Evolutionary conservation across 192 early-diverging fungal species (phyloP), one percentile per base, ranked within the genome.

Genomic region (Entomortierella lignicola): DNA sequence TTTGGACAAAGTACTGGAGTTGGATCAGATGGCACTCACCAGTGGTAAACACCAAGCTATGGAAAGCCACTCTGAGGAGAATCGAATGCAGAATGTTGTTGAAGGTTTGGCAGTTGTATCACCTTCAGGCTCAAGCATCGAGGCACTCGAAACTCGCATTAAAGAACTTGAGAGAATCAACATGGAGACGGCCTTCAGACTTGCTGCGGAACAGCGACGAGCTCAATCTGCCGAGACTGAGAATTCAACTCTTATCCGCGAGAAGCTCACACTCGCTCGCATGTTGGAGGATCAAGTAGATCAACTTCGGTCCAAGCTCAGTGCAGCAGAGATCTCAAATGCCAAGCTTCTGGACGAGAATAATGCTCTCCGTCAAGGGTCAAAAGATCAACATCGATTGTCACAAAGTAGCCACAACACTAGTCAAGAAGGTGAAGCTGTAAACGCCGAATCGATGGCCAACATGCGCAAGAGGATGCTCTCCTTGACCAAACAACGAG

Each of bases 201-300:
- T 79, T 8, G 67, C 75, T 27, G 75, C 75, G 21, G 75, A 79
- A 57, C 67, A 79, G 37, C 31, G 75, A 61, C 61, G 75, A 8
- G 66, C 68, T 1, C 66, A 79, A 52, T 61, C 68, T 13, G 56
- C 75, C 13, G 75, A 79, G 63, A 37, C 57, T 10, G 75, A 79
- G 57, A 79, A 79, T 30, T 60, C 67, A 11, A 60, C 67, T 4
- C 43, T 79, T 29, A 27, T 79, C 20, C 75, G 75, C 13, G 75
- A 79, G 20, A 79, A 79, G 34, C 42, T 79, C 55, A 79, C 68
- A 20, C 32, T 79, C 13, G 66, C 75, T 2, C 67, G 75, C 43
- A 70, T 61, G 63, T 25, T 79, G 39, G 75, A 79, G 52, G 75
- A 79, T 30, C 75, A 79, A 31, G 68, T 79, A 15, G 75, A 79